Conservation (phyloP, 1,284 basidiomycete genomes). For the Rhodotorula sp. region DNA sequence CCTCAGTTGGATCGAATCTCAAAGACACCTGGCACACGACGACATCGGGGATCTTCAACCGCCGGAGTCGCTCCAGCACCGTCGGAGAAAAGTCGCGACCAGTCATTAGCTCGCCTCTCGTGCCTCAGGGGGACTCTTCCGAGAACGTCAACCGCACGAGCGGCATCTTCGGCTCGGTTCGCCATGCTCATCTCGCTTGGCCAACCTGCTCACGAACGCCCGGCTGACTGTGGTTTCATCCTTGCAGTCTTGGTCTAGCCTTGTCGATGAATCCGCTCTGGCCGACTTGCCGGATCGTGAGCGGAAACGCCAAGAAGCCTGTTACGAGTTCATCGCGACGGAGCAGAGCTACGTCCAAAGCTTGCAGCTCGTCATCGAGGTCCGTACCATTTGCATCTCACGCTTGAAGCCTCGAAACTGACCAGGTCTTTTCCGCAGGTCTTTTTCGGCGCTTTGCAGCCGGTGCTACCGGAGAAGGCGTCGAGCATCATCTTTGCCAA, state of each 20-base stretch:
- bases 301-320: conserved; percentile 80
- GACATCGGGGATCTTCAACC: conserved; percentile 15
- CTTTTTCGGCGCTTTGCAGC: conserved; percentile 77
- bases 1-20: conserved; percentile 1
- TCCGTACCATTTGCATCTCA: conserved; percentile 46
- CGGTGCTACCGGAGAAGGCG: conserved; percentile 71
- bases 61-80: conserved; percentile 42
- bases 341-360: conserved; percentile 84
- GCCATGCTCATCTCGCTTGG: neutral
- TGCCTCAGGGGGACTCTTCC: neutral
- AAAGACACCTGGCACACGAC: conserved; percentile 30
- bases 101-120: conserved; percentile 42
- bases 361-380: conserved; percentile 84
- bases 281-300: conserved; percentile 70
- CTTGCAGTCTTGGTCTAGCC: conserved; percentile 77
- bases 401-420: neutral
- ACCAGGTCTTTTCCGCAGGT: conserved; percentile 52
- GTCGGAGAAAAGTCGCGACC: conserved; percentile 37
- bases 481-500: conserved; percentile 85
- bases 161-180: conserved; percentile 46
- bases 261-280: conserved; percentile 77
- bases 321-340: conserved; percentile 87
- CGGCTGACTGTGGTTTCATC: neutral
- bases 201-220: neutral
- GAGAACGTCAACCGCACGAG: conserved; percentile 50